These are phyloP conservation scores for Crithidia thermophila DNA, from an alignment of 208 protist genomes.

Conservation along the genomic window DNA sequence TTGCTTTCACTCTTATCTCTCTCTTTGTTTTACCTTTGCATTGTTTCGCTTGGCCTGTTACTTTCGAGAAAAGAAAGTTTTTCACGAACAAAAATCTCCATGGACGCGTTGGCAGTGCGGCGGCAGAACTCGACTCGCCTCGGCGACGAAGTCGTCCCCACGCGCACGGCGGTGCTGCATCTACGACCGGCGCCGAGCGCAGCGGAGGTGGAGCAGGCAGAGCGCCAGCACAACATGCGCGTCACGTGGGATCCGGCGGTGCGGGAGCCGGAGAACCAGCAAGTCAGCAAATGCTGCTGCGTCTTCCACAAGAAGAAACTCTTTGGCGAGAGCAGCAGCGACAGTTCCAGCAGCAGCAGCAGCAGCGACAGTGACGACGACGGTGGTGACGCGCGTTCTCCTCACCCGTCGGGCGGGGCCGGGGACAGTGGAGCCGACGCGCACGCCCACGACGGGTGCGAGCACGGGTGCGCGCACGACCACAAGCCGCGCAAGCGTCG, in stretches of 20 bases:
- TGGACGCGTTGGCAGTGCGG: slow-evolving; percentile 22
- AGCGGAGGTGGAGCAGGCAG: slow-evolving; percentile 19
- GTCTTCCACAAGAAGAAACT: slow-evolving; percentile 90
- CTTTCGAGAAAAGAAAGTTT: too few species aligned
- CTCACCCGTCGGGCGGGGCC: neutral
- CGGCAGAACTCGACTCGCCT: neutral
- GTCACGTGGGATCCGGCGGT: slow-evolving; percentile 70
- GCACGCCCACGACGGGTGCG: slow-evolving; percentile 8
- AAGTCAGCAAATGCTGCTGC: slow-evolving; percentile 88
- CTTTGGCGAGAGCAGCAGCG: slow-evolving; percentile 86
- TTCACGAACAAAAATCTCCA: too few species aligned
- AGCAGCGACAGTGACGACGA: slow-evolving; percentile 15
- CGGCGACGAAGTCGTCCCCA: slow-evolving; percentile 18
- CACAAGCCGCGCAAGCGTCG: slow-evolving; percentile 13
- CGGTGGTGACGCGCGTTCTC: neutral
- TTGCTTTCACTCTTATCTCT: slow-evolving; percentile 1
- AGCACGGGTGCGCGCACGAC: slow-evolving; percentile 9
- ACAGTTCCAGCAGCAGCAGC: slow-evolving; percentile 46
- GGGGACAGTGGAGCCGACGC: neutral
- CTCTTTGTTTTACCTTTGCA: slow-evolving; percentile 2
- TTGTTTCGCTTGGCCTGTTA: neutral
- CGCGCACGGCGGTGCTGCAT: slow-evolving; percentile 33
- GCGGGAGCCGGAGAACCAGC: slow-evolving; percentile 62
- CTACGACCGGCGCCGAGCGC: slow-evolving; percentile 27
- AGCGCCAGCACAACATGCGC: slow-evolving; percentile 25